Base-by-base conservation (phyloP, 1,139 yeast species). In the Yamadazyma friedrichii region DNA sequence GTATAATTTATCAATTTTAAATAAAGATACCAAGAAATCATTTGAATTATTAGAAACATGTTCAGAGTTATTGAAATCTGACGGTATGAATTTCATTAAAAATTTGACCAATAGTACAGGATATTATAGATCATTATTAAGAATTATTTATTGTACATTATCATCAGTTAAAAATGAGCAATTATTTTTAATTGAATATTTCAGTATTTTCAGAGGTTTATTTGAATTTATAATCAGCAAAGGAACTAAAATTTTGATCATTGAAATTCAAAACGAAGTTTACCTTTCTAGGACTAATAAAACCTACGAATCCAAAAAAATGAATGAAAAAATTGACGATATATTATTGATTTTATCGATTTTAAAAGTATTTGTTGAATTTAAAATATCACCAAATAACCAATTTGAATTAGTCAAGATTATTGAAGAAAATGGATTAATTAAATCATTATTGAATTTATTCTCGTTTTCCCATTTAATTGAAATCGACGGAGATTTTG, bases 381-480 rank as follows among this genome's bases (percentile, higher is more conserved):
- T 84, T 38, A 74, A 77, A 2, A 74, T 82, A 1, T 69, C 83
- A 0, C 52, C 66, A 0, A 67, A 75, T 15, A 67, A 83, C 41
- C 74, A 75, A 37, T 55, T 68, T 3, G 76, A 76, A 31, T 61
- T 85, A 49, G 78, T 87, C 0, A 65, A 70, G 6, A 64, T 78
- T 1, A 64, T 87, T 42, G 68, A 71, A 26, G 82, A 79, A 22
- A 69, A 76, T 25, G 88, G 83, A 2, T 77, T 88, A 1, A 70
- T 85, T 27, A 75, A 79, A 40, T 72, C 86, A 0, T 70, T 88
- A 25, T 62, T 87, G 52, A 78, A 80, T 42, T 65, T 87, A 12
- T 88, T 81, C 57, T 76, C 93, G 0, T 78, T 81, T 43, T 78
- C 94, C 0, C 86, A 85, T 52, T 62, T 78, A 34, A 68, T 84